phyloP scores from a whole-genome alignment of 179 eudicot genomes.

The Silene vulgaris region DNA sequence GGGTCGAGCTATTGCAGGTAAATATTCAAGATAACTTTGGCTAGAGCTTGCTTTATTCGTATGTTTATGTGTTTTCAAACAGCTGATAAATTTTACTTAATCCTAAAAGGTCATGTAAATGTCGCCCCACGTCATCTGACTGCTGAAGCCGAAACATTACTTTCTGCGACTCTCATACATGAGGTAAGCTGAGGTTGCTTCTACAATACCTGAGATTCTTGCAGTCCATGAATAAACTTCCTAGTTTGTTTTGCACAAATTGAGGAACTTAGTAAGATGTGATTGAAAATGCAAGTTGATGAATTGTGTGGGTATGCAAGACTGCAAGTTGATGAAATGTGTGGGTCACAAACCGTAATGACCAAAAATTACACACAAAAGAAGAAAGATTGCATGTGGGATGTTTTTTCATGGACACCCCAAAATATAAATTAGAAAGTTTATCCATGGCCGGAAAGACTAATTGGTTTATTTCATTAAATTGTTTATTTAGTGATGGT shows the following conservation, averaged over 20 bases:
- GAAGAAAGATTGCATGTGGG: neutral
- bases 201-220: neutral
- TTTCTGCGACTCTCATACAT: constrained; percentile 90
- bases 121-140: constrained; percentile 99
- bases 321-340: neutral
- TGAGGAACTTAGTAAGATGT: neutral
- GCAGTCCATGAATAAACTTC: neutral
- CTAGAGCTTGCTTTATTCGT: neutral
- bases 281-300: neutral
- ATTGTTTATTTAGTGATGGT: neutral
- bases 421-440: neutral
- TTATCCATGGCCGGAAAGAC: neutral
- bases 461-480: neutral
- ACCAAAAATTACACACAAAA: neutral
- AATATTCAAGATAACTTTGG: constrained; percentile 7
- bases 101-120: constrained; percentile 81
- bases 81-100: constrained; percentile 18
- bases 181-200: constrained; percentile 50
- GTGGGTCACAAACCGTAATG: neutral
- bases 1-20: constrained; percentile 99
- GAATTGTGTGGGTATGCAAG: too few relatives aligned
- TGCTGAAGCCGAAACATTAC: constrained; percentile 91
- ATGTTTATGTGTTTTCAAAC: neutral
- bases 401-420: neutral
- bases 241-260: neutral